phyloP scores from a whole-genome alignment of 768 basidiomycete species.

The Leccinum subtestaceum region DNA sequence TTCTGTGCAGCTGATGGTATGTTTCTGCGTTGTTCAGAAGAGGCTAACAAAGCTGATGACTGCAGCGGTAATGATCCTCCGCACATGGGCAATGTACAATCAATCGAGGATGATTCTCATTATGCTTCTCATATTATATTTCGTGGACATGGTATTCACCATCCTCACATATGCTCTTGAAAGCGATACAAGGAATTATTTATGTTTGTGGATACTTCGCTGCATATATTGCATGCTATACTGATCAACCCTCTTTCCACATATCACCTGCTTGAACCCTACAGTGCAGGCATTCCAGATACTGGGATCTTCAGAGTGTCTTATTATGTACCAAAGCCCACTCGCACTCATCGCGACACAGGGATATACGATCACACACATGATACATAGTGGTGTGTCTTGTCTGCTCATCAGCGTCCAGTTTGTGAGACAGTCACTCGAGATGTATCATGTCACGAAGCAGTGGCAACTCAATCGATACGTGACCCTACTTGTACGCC shows the following conservation, averaged over 20 bases:
- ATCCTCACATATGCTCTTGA: no score
- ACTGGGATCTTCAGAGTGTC: neutral
- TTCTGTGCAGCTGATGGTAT: neutral
- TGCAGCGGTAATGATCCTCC: neutral
- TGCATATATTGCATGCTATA: neutral
- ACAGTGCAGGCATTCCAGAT: no score
- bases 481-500: neutral
- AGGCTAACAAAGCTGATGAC: neutral
- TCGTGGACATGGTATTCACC: neutral
- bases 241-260: no score
- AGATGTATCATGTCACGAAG: neutral
- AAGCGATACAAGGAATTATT: no score
- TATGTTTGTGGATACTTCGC: neutral
- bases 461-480: neutral
- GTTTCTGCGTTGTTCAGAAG: neutral
- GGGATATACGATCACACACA: neutral
- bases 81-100: neutral
- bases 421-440: neutral
- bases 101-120: neutral
- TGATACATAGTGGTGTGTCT: no score
- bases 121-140: neutral
- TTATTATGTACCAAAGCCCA: neutral
- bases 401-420: neutral
- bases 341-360: no score
- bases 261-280: no score